Conservation (phyloP, 208 protist species). For the Trypanosoma congolense region DNA sequence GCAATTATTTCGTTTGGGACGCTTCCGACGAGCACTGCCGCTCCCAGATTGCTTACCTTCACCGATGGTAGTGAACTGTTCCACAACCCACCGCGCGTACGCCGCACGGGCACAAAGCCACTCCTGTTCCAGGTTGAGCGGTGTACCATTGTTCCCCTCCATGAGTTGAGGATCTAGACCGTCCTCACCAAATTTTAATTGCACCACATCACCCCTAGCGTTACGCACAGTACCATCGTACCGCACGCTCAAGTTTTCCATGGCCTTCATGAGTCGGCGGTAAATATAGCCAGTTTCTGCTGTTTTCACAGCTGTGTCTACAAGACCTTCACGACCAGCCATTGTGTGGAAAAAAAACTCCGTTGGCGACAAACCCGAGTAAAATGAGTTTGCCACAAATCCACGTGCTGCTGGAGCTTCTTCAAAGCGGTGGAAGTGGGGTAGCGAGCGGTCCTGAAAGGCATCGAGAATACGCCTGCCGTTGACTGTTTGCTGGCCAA, state of each 20-base stretch:
- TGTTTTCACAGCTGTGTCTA: constrained; percentile 99
- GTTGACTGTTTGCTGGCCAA: constrained; percentile 98
- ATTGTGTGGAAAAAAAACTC: constrained; percentile 99
- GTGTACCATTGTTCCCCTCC: constrained; percentile 86
- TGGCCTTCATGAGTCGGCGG: constrained; percentile 97
- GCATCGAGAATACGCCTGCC: constrained; percentile 97
- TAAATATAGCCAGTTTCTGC: constrained; percentile 99
- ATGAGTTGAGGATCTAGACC: constrained; percentile 97
- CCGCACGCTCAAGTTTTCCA: constrained; percentile 97
- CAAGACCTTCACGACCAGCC: constrained; percentile 96
- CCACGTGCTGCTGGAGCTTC: constrained; percentile 92
- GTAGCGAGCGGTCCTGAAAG: constrained; percentile 97
- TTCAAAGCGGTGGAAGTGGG: constrained; percentile 94
- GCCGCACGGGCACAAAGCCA: constrained; percentile 61
- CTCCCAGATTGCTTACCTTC: constrained; percentile 1
- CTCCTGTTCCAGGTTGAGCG: constrained; percentile 81
- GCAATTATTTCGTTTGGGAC: background rate
- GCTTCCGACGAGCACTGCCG: background rate
- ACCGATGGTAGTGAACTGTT: too few relatives aligned
- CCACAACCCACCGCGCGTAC: constrained; percentile 39
- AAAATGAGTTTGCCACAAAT: constrained; percentile 99
- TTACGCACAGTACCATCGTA: constrained; percentile 99
- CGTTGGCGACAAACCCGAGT: constrained; percentile 94
- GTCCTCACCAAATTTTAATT: constrained; percentile 99
- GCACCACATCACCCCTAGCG: constrained; percentile 89